A percentile compares a stretch with the other conserved stretches of the same genome.
These are phyloP conservation scores for Tympanopsis confertula DNA, from an alignment of 2,329 filamentous ascomycete genomes.

Conservation along the genomic window DNA sequence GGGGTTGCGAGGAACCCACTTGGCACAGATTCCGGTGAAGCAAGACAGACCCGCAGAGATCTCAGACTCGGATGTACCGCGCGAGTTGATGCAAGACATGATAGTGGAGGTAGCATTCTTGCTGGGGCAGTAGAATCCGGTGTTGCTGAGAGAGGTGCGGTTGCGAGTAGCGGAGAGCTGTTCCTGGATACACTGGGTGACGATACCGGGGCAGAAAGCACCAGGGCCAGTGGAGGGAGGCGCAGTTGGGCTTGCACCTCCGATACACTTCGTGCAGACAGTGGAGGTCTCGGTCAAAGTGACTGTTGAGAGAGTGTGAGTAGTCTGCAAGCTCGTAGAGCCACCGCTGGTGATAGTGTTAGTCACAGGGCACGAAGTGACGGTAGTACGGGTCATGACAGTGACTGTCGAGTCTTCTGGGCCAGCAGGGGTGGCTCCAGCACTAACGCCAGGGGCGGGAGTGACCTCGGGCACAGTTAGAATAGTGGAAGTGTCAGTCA, in stretches of 20 bases:
- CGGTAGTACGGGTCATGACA: background rate
- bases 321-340: too few species aligned
- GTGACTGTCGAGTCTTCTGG: background rate
- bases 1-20: too few species aligned
- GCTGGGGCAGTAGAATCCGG: too few species aligned
- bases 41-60: too few species aligned
- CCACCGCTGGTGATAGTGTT: background rate
- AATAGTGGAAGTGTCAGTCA: background rate
- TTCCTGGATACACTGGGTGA: background rate
- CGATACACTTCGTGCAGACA: background rate
- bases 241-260: too few species aligned
- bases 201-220: background rate
- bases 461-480: too few species aligned
- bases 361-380: background rate
- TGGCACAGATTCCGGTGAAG: too few species aligned
- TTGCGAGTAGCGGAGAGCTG: background rate
- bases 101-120: too few species aligned
- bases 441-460: too few species aligned
- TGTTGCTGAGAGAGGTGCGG: too few species aligned
- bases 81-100: too few species aligned
- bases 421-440: background rate
- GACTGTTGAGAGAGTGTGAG: background rate
- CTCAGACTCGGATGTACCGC: too few species aligned
- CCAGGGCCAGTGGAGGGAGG: background rate
- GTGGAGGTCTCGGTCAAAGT: background rate